A percentile compares a stretch with the other conserved stretches of the same genome.
These are phyloP conservation scores for Xylariaceae sp. DNA, from an alignment of 2,329 filamentous ascomycete genomes.

Conservation along the genomic window DNA sequence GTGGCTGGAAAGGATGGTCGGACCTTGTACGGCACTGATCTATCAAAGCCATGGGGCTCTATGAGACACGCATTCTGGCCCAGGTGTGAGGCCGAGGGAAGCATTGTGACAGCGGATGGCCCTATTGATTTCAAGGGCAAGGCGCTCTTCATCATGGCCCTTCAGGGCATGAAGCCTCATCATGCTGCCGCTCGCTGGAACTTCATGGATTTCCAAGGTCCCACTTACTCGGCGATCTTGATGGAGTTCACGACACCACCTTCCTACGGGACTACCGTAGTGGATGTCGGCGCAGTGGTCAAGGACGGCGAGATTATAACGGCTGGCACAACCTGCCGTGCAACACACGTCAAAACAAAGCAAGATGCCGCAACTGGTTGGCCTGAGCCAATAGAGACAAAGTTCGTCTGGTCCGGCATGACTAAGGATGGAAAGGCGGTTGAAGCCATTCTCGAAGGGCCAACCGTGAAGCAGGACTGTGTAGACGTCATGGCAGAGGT, in stretches of 20 bases:
- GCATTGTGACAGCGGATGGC: slow-evolving; percentile 75
- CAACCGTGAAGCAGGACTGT: slow-evolving; percentile 65
- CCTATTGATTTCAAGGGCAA: slow-evolving; percentile 75
- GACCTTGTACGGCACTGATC: slow-evolving; percentile 80
- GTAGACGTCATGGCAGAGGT: slow-evolving; percentile 97
- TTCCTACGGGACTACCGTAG: slow-evolving; percentile 80
- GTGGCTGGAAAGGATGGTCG: slow-evolving; percentile 78
- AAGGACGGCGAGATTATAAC: slow-evolving; percentile 76
- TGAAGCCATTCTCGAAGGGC: slow-evolving; percentile 62
- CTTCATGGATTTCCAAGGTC: slow-evolving; percentile 85
- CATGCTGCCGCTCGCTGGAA: slow-evolving; percentile 91
- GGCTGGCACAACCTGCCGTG: slow-evolving; percentile 60
- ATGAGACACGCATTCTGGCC: slow-evolving; percentile 97
- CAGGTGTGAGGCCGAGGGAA: slow-evolving; percentile 73
- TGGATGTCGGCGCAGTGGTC: slow-evolving; percentile 76
- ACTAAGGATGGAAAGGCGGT: slow-evolving; percentile 70
- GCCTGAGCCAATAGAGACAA: slow-evolving; percentile 75
- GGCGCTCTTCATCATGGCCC: slow-evolving; percentile 73
- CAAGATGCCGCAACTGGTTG: slow-evolving; percentile 76
- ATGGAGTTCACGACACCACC: slow-evolving; percentile 96
- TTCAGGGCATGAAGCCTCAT: slow-evolving; percentile 99
- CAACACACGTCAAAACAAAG: slow-evolving; percentile 62
- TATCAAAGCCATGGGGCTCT: slow-evolving; percentile 77
- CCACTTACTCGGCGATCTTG: slow-evolving; percentile 78
- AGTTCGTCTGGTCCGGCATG: slow-evolving; percentile 72